Base-by-base conservation (phyloP, 768 basidiomycete genomes). In the Inosperma sp. region DNA sequence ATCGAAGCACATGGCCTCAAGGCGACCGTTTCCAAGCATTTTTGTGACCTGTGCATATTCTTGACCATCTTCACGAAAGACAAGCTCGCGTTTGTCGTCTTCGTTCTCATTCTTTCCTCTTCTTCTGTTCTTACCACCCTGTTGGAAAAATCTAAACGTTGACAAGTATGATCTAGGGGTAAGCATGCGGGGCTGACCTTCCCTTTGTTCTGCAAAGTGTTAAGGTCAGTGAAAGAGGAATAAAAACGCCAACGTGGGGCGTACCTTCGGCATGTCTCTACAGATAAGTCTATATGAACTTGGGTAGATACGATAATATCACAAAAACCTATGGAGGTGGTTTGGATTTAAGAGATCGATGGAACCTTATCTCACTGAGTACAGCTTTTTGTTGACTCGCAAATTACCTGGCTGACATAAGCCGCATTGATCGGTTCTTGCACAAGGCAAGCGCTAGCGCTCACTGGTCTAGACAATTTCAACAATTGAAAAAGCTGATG, bases 81-180 rank as follows among this genome's bases (percentile, higher is more conserved):
- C 93, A 50, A 98, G 81, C 69, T 99, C 96, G 61, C 96, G 88
- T 79, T 97, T 98, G 75, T 96, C 91, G 61, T 91, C 89, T 49
- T 98, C 96, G 73, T 95, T 96, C 76, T 99, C 95, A 73, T 97
- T 98, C 83, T 99, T 99, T 79, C 96, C 96, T 74, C 96, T 81
- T 81, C 96, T 82, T 73, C 95, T 83, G 76, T 98, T 99, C 80
- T 99, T 98, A 56, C 95, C 96, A 68, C 95, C 95, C 94, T 99
- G 40, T 43, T 33, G 33, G 31, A 26, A 31, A 37, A 12, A 44
- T 6, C 25, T 9, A 25, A 47, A 42, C 34, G 44, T 44, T 22
- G 14, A 46, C 49, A 45, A 16, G 17, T 5, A 12, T 39, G 21
- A 12, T 25, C 5, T 16, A n/a, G 12, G 16, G 8, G 41, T 2